These are phyloP conservation scores for Calocera cornea DNA, from an alignment of 768 basidiomycete species.

Conservation along the genomic window DNA sequence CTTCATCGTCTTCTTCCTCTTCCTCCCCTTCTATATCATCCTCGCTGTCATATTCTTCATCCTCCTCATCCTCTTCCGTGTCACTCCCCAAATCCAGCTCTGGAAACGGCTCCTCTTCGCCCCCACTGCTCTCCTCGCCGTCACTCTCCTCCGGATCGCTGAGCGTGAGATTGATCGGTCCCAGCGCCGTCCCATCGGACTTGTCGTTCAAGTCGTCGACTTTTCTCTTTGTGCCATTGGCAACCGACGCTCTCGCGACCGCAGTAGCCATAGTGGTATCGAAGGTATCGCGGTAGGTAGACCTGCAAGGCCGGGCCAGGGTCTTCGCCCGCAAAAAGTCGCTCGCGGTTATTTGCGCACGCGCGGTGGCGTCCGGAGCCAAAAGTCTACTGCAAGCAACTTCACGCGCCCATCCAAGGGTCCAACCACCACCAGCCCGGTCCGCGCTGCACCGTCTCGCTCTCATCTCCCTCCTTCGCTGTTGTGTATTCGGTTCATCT, in stretches of 20 bases:
- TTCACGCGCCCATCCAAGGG: conserved; percentile 1
- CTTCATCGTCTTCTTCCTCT: conserved; percentile 27
- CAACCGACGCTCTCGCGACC: not conserved
- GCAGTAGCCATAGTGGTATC: not conserved
- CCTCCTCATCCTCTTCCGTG: conserved; percentile 18
- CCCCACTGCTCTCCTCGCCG: conserved; percentile 35
- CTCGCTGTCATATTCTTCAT: conserved; percentile 24
- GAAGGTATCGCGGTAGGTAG: too few species aligned
- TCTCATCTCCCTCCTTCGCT: not conserved
- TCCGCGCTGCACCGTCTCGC: not conserved
- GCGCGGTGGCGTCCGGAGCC: not conserved
- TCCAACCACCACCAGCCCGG: not conserved
- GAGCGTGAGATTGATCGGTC: not conserved
- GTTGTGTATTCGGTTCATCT: not conserved
- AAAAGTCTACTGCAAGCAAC: not conserved
- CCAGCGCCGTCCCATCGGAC: not conserved
- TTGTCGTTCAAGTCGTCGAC: not conserved
- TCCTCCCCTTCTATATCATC: conserved; percentile 26
- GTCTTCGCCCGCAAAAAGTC: not conserved
- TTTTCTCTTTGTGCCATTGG: not conserved
- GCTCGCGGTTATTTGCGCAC: not conserved
- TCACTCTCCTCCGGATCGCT: conserved; percentile 1
- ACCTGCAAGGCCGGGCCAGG: not conserved
- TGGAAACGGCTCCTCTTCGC: conserved; percentile 60
- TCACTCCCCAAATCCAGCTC: conserved; percentile 34